Base-by-base conservation (phyloP, 345 rosid species). In the Erysimum cheiranthoides region DNA sequence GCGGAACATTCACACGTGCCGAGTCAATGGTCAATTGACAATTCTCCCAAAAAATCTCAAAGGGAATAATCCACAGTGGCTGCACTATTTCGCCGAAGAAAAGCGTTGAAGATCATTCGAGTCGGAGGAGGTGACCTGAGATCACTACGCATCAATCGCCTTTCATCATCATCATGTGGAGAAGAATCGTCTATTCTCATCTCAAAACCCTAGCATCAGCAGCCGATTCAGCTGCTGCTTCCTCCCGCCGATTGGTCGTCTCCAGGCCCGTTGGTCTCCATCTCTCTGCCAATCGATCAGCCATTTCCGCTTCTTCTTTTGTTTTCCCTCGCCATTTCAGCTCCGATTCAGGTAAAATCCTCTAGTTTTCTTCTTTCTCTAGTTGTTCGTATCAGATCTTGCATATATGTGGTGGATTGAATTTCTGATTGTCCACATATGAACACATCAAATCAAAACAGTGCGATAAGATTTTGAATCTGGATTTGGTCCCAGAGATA, bases 141-240 rank as follows among this genome's bases (percentile, higher is more conserved):
- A n/a, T 42, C 38, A 27, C 52, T 61, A 25, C 66, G 2, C 51
- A 35, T 25, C 50, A 25, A 12, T 11, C 34, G n/a, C 32, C 34
- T 21, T 39, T 63, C 53, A 14, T 28, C 52, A 45, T 64, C 73
- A 68, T 51, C 81, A 92, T 92, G 97, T 91, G 94, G 97, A 88
- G 93, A 82, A 80, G 90, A 80, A 67, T 83, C 75, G 75, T 80
- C 51, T 70, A 79, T 75, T 85, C 91, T 40, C 85, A 85, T 31
- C 86, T 90, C 83, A 90, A 82, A 86, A 74, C 89, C 86, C 88
- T 89, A 66, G 87, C 86, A 11, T 14, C 58, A 39, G 58, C 78
- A n/a, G 36, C 75, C 14, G 47, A 35, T 46, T 27, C 66, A 21
- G 25, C 75, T 57, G 51, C 78, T 11, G 43, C 75, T 17, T 53